Evolutionary conservation across 768 basidiomycete species (phyloP).

Genomic region (Clitopilus hobsonii): DNA sequence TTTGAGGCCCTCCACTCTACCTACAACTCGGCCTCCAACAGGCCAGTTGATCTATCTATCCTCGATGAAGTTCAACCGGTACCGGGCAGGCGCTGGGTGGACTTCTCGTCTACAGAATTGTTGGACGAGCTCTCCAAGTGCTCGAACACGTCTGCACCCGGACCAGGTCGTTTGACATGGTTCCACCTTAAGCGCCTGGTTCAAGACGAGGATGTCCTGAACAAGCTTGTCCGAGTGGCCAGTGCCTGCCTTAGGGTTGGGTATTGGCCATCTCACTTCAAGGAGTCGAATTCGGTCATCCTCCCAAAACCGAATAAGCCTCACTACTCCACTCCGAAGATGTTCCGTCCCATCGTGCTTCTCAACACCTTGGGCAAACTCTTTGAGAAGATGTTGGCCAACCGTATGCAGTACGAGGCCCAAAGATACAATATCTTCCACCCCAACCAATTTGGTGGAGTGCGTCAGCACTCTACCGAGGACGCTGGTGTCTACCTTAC

Average conservation of each 20-base stretch:
- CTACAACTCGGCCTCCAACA: too few species aligned
- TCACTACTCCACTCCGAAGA: slow-evolving; percentile 1
- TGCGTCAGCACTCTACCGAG: not conserved
- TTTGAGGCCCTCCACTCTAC: too few species aligned
- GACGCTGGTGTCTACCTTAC: not conserved
- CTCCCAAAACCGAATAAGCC: slow-evolving; percentile 4
- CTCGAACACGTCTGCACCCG: too few species aligned
- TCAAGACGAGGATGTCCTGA: too few species aligned
- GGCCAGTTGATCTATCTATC: too few species aligned
- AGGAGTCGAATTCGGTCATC: slow-evolving; percentile 1
- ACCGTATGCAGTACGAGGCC: not conserved
- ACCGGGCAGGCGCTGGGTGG: too few species aligned
- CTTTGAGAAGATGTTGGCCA: not conserved
- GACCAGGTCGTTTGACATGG: too few species aligned
- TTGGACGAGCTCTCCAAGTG: too few species aligned
- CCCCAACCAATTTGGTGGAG: not conserved
- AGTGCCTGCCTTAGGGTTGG: slow-evolving; percentile 1
- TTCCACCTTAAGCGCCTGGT: not conserved
- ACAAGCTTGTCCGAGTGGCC: not conserved
- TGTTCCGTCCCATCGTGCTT: not conserved
- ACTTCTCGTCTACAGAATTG: too few species aligned
- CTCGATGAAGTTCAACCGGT: too few species aligned
- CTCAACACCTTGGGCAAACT: not conserved
- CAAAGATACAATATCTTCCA: not conserved
- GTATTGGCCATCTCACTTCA: slow-evolving; percentile 2